Base-by-base conservation (phyloP, 2,329 filamentous ascomycete species). In the Tolypocladium tundrense region DNA sequence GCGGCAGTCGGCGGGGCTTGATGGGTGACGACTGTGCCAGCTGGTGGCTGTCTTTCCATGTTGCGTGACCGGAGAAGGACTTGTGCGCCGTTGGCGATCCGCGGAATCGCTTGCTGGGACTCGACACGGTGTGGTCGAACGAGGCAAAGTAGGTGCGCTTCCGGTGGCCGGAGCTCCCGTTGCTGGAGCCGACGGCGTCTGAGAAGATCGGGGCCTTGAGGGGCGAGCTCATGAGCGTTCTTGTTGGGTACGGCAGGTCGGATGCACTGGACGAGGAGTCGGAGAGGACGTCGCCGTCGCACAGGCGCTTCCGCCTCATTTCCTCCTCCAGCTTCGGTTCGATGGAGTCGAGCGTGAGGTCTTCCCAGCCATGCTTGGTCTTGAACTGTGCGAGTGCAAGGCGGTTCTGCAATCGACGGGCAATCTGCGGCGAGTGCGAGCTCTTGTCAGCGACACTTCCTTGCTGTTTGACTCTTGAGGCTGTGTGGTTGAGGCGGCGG, bases 331-430 rank as follows among this genome's bases (percentile, higher is more conserved):
- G 78, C 70, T 87, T 88, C 55, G 91, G 90, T 74, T 96, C 91
- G 75, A 96, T 90, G 61, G 81, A 86, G 70, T 91, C 90, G 68
- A 95, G 84, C 62, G 88, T 90, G 70, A 96, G 82, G 73, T 94
- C 90, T 74, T 97, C 88, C 87, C 91, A 95, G 71, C 92, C 92
- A 77, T 96, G 88, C 75, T 95, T 91, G 65, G 94, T 91, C 77
- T 97, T 97, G 82, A 97, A 94, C 74, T 95, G 94, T 70, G 94
- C 94, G 63, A 97, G 85, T 59, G 94, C 93, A 60, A 99, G 85
- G 62, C 93, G 90, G 77, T 96, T 91, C 76, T 97, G 91, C 57
- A 99, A 80, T 68, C 88, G 89, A 71, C 93, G 83, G 66, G 92
- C 94, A 78, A 99, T 96, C 94, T 97, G 54, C 19, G 14, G 19